These are phyloP conservation scores for Trichoderma citrinoviride DNA, from an alignment of 2,329 filamentous ascomycete genomes.

Conservation along the genomic window DNA sequence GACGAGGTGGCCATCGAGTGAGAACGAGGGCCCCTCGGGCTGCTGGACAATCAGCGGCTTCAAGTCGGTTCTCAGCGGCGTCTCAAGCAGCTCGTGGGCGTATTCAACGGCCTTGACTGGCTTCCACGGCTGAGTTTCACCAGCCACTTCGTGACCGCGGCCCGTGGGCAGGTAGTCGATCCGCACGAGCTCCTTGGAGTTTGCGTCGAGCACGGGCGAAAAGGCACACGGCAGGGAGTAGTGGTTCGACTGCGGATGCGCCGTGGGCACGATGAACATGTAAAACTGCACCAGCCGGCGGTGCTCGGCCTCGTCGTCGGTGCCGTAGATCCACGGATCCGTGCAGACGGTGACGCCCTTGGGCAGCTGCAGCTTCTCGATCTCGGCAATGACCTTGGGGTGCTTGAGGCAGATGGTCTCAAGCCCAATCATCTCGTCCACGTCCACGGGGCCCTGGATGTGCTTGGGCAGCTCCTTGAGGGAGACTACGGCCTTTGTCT, in stretches of 20 bases:
- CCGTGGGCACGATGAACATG: constrained; percentile 41
- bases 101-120: constrained; percentile 53
- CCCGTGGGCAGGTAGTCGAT: constrained; percentile 56
- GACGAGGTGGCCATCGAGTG: constrained; percentile 48
- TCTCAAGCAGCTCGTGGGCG: constrained; percentile 49
- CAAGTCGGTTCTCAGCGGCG: constrained; percentile 48
- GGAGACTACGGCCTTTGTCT: constrained; percentile 32
- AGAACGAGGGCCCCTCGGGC: constrained; percentile 65
- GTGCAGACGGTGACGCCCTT: constrained; percentile 44
- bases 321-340: constrained; percentile 67
- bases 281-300: constrained; percentile 49
- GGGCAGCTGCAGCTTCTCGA: constrained; percentile 48
- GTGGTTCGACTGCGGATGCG: constrained; percentile 57
- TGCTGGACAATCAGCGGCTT: constrained; percentile 74
- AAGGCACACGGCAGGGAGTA: constrained; percentile 61
- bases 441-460: constrained; percentile 37
- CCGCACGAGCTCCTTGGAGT: constrained; percentile 52
- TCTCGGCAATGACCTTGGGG: constrained; percentile 40
- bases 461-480: constrained; percentile 27
- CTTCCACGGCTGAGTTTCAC: constrained; percentile 35
- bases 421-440: constrained; percentile 25
- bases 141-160: constrained; percentile 46
- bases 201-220: constrained; percentile 57
- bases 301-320: constrained; percentile 38
- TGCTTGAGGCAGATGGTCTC: constrained; percentile 8